These are phyloP conservation scores for Penicillium psychrofluorescens DNA, from an alignment of 495 filamentous ascomycete genomes.

Conservation along the genomic window DNA sequence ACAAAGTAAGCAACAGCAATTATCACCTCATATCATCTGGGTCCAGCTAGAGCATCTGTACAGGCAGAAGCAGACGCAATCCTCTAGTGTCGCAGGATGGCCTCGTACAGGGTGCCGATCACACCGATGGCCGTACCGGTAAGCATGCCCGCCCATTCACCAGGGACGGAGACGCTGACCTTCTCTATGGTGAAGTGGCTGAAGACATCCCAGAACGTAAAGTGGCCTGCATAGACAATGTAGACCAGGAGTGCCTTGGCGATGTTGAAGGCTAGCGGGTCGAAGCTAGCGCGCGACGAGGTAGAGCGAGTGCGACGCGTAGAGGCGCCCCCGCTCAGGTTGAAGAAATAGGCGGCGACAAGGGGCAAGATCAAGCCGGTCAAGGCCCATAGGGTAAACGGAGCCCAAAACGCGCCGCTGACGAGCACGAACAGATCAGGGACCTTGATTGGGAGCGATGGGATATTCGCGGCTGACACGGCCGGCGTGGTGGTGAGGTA, in stretches of 20 bases:
- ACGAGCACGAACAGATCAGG: constrained; percentile 82
- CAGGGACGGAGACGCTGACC: constrained; percentile 61
- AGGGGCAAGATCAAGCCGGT: constrained; percentile 65
- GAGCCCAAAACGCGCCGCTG: constrained; percentile 72
- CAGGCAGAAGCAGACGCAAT: constrained; percentile 9
- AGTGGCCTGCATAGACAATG: constrained; percentile 66
- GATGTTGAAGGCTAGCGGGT: constrained; percentile 85
- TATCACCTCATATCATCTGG: neutral
- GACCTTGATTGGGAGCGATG: constrained; percentile 49
- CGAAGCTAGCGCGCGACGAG: constrained; percentile 50
- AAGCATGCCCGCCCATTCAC: constrained; percentile 62
- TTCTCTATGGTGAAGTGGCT: constrained; percentile 48
- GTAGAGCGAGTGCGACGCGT: constrained; percentile 15
- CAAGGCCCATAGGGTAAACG: constrained; percentile 67
- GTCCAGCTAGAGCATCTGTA: constrained; percentile 9
- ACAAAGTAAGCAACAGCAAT: neutral
- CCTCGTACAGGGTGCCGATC: constrained; percentile 73
- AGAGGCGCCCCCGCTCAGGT: constrained; percentile 46
- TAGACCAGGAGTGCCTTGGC: constrained; percentile 74
- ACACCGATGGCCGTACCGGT: constrained; percentile 64
- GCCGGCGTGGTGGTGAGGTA: constrained; percentile 66
- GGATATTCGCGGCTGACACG: constrained; percentile 32
- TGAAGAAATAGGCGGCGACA: constrained; percentile 76
- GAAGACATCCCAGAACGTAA: constrained; percentile 57
- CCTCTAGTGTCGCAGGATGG: constrained; percentile 63